These are phyloP conservation scores for Argentina anserina DNA, from an alignment of 306 rosid species.

Conservation along the genomic window DNA sequence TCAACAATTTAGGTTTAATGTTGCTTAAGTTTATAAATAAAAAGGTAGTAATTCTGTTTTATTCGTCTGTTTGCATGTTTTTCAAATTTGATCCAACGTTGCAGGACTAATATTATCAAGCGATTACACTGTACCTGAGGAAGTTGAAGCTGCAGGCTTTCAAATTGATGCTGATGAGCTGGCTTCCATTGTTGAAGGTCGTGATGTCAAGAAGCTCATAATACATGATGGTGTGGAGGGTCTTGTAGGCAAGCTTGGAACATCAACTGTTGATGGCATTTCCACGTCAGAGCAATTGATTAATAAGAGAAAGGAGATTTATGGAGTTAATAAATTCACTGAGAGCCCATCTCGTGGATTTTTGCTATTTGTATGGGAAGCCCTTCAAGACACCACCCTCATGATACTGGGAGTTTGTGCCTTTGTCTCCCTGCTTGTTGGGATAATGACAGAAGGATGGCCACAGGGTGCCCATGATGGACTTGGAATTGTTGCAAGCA, in stretches of 20 bases:
- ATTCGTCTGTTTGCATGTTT: not conserved
- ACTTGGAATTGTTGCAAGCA: constrained; percentile 97
- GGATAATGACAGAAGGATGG: constrained; percentile 90
- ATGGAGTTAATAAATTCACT: constrained; percentile 80
- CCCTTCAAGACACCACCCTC: constrained; percentile 94
- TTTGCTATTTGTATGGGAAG: constrained; percentile 91
- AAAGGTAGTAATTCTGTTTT: not conserved
- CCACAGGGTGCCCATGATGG: constrained; percentile 99
- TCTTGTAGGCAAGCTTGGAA: constrained; percentile 54
- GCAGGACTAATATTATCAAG: constrained; percentile 66
- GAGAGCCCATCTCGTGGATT: constrained; percentile 83
- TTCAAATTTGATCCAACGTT: constrained; percentile 18
- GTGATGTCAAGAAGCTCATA: constrained; percentile 77
- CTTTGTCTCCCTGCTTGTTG: constrained; percentile 74
- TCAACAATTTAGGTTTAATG: not conserved
- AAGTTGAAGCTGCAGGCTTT: constrained; percentile 81
- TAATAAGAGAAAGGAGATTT: constrained; percentile 60
- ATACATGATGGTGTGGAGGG: constrained; percentile 70
- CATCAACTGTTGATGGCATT: constrained; percentile 59
- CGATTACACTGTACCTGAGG: constrained; percentile 75
- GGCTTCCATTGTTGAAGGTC: constrained; percentile 79
- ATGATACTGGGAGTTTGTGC: constrained; percentile 92
- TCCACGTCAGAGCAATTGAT: constrained; percentile 60
- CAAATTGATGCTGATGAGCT: constrained; percentile 81
- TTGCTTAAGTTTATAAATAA: not conserved